These are phyloP conservation scores for Blastobotrys elegans DNA, from an alignment of 1,139 yeast species.

Conservation along the genomic window DNA sequence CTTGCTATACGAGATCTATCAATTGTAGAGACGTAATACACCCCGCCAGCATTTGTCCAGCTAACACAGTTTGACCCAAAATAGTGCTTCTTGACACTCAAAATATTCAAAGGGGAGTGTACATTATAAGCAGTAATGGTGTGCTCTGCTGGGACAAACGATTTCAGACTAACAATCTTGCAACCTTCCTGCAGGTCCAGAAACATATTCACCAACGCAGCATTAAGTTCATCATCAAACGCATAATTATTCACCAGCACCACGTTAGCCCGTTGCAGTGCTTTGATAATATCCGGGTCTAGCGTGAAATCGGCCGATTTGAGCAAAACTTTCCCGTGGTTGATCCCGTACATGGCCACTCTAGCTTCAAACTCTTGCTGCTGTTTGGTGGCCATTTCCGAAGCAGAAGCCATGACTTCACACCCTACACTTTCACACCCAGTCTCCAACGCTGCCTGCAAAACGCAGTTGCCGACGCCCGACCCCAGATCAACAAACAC, in stretches of 20 bases:
- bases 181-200: conserved; percentile 66
- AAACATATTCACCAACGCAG: conserved; percentile 61
- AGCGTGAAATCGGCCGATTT: conserved; percentile 66
- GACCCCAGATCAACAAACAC: conserved; percentile 83
- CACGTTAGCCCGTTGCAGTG: conserved; percentile 62
- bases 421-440: conserved; percentile 87
- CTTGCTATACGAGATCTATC: conserved; percentile 30
- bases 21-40: conserved; percentile 73
- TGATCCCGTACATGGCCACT: conserved; percentile 58
- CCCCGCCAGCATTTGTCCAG: conserved; percentile 86
- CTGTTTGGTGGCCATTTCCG: conserved; percentile 61
- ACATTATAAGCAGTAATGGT: conserved; percentile 51
- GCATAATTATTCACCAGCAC: conserved; percentile 77
- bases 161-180: conserved; percentile 70
- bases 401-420: conserved; percentile 83
- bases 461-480: conserved; percentile 88
- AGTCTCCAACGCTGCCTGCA: conserved; percentile 84
- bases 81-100: conserved; percentile 58
- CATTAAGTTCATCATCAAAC: conserved; percentile 69
- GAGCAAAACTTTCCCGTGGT: conserved; percentile 50
- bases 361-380: conserved; percentile 53
- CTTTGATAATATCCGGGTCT: conserved; percentile 49
- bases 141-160: conserved; percentile 57
- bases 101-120: conserved; percentile 49
- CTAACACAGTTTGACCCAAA: conserved; percentile 73